Base-by-base conservation (phyloP, 176 grass and related monocot species). In the Ananas comosus region DNA sequence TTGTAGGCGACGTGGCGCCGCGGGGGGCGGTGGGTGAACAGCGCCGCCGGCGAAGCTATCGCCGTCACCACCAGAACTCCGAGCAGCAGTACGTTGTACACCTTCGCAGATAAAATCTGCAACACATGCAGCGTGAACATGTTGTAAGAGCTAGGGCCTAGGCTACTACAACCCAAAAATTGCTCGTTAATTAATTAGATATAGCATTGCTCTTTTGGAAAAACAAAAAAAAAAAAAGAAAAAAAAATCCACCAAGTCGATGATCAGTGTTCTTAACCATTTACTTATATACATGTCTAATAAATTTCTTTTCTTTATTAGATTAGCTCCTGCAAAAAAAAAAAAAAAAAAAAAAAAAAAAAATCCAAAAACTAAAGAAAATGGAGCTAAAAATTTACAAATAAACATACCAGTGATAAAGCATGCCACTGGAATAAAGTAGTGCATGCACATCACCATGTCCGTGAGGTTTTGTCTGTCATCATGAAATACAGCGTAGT, bases 361-460 rank as follows among this genome's bases (percentile, higher is more conserved):
- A 6, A 42, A 42, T 42, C 33, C 33, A 42, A 42, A 42, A 42
- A 42, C 5, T 42, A 42, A 42, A 51, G 33, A 42, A 42, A 42
- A 83, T 51, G 8, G 64, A 74, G 64, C 72, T 68, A 85, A 54
- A 59, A 59, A 12, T 66, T 51, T 76, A 67, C 64, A 53, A 75
- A 80, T 18, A 66, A 68, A 12, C 64, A 76, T 76, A 97, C 93
- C 93, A 97, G 72, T 85, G 77, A 48, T 88, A 77, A 64, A 97
- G 93, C 70, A 92, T 68, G 53, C 89, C 93, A 52, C 89, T 97
- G 57, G 89, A 90, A 85, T 92, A 97, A 81, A 97, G 89, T 51
- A 97, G 93, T 71, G 93, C 57, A 48, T 97, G 93, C 14, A 92
- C 93, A 88, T 97, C 93, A 13, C 93, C 93, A 73, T 97, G 93